Evolutionary conservation across 1,139 yeast genomes (phyloP).

Genomic region (Diutina catenulata): DNA sequence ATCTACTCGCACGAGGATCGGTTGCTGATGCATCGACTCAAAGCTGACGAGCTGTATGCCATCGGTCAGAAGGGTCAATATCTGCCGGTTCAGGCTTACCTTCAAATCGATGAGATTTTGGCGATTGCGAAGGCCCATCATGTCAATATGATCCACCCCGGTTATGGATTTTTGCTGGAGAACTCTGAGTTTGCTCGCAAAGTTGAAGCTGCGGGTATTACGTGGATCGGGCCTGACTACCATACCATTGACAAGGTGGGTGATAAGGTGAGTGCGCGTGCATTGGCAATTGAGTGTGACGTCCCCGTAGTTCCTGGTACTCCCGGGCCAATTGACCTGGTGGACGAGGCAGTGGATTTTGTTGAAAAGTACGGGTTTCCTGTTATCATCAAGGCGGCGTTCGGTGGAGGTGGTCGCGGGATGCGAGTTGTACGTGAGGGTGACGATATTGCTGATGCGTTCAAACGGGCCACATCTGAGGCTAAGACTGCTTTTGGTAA

Average conservation of each 20-base stretch:
- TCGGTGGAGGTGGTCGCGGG: conserved; percentile 99
- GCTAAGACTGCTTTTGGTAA: conserved; percentile 93
- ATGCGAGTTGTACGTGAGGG: conserved; percentile 99
- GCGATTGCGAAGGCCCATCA: conserved; percentile 76
- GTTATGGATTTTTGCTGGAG: conserved; percentile 93
- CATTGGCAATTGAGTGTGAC: conserved; percentile 63
- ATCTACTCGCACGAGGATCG: conserved; percentile 95
- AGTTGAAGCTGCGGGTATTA: conserved; percentile 83
- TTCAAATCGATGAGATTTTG: conserved; percentile 92
- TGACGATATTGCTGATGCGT: conserved; percentile 85
- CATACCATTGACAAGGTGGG: conserved; percentile 92
- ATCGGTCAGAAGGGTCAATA: conserved; percentile 84
- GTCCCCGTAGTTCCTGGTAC: conserved; percentile 98
- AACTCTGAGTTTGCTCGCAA: conserved; percentile 90
- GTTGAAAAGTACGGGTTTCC: conserved; percentile 85
- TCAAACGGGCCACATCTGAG: conserved; percentile 87
- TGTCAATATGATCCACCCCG: conserved; percentile 97
- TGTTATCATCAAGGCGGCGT: conserved; percentile 96
- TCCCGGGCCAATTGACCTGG: conserved; percentile 84
- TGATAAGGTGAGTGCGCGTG: conserved; percentile 92
- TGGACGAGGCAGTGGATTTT: conserved; percentile 67
- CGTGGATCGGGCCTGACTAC: conserved; percentile 94
- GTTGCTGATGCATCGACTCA: conserved; percentile 86
- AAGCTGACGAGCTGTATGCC: conserved; percentile 87
- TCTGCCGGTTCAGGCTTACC: conserved; percentile 93